Evolutionary conservation across 306 rosid genomes (phyloP).

Genomic region (Lagenaria siceraria): DNA sequence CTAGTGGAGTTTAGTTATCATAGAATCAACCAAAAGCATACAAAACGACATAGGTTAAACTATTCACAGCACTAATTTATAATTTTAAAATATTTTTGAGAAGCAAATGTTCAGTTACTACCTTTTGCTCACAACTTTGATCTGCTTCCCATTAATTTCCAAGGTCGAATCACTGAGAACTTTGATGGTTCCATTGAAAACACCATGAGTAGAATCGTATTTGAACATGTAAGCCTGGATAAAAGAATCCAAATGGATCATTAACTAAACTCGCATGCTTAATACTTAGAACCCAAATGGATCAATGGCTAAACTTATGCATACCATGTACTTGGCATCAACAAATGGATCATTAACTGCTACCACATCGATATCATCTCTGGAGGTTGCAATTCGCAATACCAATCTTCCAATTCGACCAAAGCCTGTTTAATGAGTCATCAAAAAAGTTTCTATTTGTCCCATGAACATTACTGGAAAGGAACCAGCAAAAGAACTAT

Average conservation of each 20-base stretch:
- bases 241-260: slow-evolving; percentile 61
- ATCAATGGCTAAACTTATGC: slow-evolving; percentile 42
- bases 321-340: slow-evolving; percentile 93
- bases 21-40: neutral
- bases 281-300: slow-evolving; percentile 68
- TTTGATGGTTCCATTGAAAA: slow-evolving; percentile 57
- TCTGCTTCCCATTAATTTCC: slow-evolving; percentile 79
- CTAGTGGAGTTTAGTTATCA: neutral
- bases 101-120: slow-evolving; percentile 11
- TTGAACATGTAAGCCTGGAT: slow-evolving; percentile 92
- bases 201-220: slow-evolving; percentile 90
- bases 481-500: neutral
- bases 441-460: neutral
- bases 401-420: slow-evolving; percentile 99
- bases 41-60: neutral
- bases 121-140: slow-evolving; percentile 73
- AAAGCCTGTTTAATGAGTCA: slow-evolving; percentile 43
- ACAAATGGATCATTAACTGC: slow-evolving; percentile 89
- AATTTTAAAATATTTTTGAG: neutral
- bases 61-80: neutral
- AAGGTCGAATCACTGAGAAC: slow-evolving; percentile 56
- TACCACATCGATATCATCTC: slow-evolving; percentile 89
- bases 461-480: neutral
- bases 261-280: slow-evolving; percentile 48
- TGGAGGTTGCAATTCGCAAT: slow-evolving; percentile 56